These are phyloP conservation scores for Globisporangium abappressorium DNA, from an alignment of 352 stramenopile genomes.

Conservation along the genomic window DNA sequence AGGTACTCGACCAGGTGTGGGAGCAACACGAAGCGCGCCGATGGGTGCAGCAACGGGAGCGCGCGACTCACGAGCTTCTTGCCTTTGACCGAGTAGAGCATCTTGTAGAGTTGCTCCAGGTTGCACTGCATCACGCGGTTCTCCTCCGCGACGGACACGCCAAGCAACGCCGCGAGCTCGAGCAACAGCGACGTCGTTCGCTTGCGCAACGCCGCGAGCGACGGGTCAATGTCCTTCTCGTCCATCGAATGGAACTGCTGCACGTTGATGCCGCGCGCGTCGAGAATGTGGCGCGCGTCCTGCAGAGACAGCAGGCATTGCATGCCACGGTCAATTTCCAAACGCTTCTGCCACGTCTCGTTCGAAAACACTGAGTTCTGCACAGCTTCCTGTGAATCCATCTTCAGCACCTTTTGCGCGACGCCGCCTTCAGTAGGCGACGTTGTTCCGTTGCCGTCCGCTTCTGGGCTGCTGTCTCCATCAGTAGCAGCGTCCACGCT, in stretches of 20 bases:
- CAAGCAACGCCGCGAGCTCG: conserved; percentile 61
- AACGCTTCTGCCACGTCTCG: conserved; percentile 66
- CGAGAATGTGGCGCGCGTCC: conserved; percentile 76
- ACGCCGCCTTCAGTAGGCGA: background rate
- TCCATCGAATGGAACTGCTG: conserved; percentile 85
- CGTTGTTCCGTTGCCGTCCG: background rate
- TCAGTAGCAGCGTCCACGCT: conserved; percentile 14
- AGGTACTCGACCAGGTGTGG: conserved; percentile 65
- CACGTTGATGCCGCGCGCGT: conserved; percentile 80
- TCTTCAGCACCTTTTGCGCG: conserved; percentile 53
- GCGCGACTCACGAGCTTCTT: conserved; percentile 76
- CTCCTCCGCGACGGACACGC: conserved; percentile 31
- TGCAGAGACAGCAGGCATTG: conserved; percentile 78
- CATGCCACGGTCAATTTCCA: conserved; percentile 70
- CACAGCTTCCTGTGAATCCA: conserved; percentile 33
- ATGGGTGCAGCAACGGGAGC: conserved; percentile 74
- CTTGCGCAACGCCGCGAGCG: conserved; percentile 60
- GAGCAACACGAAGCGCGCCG: conserved; percentile 72
- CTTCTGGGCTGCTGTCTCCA: conserved; percentile 4
- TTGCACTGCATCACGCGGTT: conserved; percentile 42
- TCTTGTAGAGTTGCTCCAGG: conserved; percentile 45
- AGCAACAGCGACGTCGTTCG: conserved; percentile 69
- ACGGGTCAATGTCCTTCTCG: conserved; percentile 62
- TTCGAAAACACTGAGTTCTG: conserved; percentile 71
- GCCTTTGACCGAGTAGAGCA: conserved; percentile 63